Evolutionary conservation across 306 rosid species (phyloP).

Genomic region (Lathyrus oleraceus): DNA sequence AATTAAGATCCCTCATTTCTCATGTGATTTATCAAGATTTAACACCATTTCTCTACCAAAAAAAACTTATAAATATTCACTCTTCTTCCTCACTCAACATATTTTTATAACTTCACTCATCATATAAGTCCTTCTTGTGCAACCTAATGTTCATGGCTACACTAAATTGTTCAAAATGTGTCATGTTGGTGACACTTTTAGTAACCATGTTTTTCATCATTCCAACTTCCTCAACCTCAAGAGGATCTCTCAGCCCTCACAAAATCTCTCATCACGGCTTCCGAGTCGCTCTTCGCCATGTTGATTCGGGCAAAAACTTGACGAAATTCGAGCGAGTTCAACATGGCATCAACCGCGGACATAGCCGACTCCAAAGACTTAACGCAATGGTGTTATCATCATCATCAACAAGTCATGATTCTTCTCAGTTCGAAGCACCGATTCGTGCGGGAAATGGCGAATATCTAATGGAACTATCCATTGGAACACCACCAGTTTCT

Average conservation of each 20-base stretch:
- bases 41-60: slow-evolving; percentile 18
- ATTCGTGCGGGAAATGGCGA: slow-evolving; percentile 70
- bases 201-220: slow-evolving; percentile 27
- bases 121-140: neutral
- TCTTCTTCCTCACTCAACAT: slow-evolving; percentile 30
- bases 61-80: slow-evolving; percentile 19
- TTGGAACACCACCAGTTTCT: slow-evolving; percentile 66
- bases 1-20: slow-evolving; percentile 4
- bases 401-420: neutral
- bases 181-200: slow-evolving; percentile 27
- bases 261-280: slow-evolving; percentile 37
- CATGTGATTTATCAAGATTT: slow-evolving; percentile 9
- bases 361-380: slow-evolving; percentile 54
- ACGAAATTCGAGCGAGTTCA: slow-evolving; percentile 70
- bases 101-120: neutral
- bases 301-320: slow-evolving; percentile 65
- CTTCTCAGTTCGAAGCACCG: slow-evolving; percentile 45
- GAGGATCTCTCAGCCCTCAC: slow-evolving; percentile 32
- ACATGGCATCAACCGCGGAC: slow-evolving; percentile 57
- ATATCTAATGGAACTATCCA: slow-evolving; percentile 62
- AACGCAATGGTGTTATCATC: slow-evolving; percentile 52
- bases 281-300: slow-evolving; percentile 58
- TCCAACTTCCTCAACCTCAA: slow-evolving; percentile 53
- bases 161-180: neutral
- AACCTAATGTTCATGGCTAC: slow-evolving; percentile 38